These are phyloP conservation scores for Fusarium subtropicale DNA, from an alignment of 2,329 filamentous ascomycete genomes.

Conservation along the genomic window DNA sequence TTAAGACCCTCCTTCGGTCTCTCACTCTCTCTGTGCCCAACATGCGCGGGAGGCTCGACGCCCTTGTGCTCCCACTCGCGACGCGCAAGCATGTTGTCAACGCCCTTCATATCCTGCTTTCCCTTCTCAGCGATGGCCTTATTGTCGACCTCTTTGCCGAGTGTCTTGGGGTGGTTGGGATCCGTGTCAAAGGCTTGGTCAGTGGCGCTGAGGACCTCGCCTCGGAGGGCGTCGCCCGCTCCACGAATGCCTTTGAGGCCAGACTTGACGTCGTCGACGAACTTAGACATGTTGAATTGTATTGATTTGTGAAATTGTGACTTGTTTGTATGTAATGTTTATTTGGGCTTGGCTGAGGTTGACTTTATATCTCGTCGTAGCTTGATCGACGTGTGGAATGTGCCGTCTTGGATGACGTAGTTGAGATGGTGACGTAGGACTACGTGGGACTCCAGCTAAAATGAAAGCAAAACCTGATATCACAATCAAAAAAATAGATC, in stretches of 20 bases:
- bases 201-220: constrained; percentile 35
- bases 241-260: constrained; percentile 43
- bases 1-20: constrained; percentile 19
- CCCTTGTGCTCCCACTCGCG: constrained; percentile 38
- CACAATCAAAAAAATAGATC: neutral
- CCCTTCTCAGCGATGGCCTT: constrained; percentile 31
- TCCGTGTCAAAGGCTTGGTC: constrained; percentile 40
- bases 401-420: constrained; percentile 2
- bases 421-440: neutral
- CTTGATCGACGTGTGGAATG: neutral
- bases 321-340: neutral
- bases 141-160: constrained; percentile 15
- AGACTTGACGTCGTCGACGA: constrained; percentile 42
- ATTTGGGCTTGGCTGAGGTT: neutral
- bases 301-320: neutral
- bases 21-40: constrained; percentile 6
- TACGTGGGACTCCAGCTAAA: neutral
- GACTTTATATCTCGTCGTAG: constrained; percentile 1
- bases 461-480: neutral
- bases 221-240: constrained; percentile 41
- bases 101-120: constrained; percentile 31
- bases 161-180: constrained; percentile 21
- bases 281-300: constrained; percentile 31
- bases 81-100: constrained; percentile 37
- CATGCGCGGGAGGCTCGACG: constrained; percentile 6